These are phyloP conservation scores for Amanita thiersii DNA, from an alignment of 768 basidiomycete genomes.

Conservation along the genomic window DNA sequence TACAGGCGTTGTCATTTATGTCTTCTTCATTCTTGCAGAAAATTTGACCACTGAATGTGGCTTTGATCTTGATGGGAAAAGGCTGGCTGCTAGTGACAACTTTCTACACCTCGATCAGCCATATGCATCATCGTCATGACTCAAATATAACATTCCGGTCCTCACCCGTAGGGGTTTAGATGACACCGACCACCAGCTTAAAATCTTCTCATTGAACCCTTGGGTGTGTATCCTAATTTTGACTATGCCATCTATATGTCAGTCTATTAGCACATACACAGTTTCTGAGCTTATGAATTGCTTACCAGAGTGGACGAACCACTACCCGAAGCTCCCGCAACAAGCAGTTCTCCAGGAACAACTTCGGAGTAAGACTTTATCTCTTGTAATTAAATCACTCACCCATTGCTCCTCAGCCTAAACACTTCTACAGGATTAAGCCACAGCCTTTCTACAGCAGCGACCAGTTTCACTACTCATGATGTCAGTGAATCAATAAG, in stretches of 20 bases:
- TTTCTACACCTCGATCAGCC: slow-evolving; percentile 14
- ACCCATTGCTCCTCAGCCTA: no score
- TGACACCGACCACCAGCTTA: slow-evolving; percentile 9
- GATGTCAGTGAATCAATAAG: no score
- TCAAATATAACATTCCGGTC: slow-evolving; percentile 9
- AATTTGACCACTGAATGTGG: slow-evolving; percentile 11
- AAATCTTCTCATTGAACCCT: not conserved
- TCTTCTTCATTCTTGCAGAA: slow-evolving; percentile 13
- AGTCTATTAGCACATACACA: no score
- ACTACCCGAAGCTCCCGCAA: no score
- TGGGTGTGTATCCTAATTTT: slow-evolving; percentile 12
- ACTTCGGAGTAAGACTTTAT: no score
- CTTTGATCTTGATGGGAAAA: slow-evolving; percentile 16
- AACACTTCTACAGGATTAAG: no score
- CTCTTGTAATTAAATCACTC: no score
- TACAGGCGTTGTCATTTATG: slow-evolving; percentile 10
- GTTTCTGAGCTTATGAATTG: no score
- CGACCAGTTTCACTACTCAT: no score
- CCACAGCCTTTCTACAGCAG: no score
- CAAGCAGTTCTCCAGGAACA: no score
- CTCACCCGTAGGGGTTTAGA: slow-evolving; percentile 6
- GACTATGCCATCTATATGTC: slow-evolving; percentile 14
- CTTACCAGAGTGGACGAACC: no score
- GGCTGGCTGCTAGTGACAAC: slow-evolving; percentile 9
- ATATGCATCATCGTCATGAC: slow-evolving; percentile 12